Evolutionary conservation across 2,329 filamentous ascomycete genomes (phyloP).

Genomic region (Penicillium sp.): DNA sequence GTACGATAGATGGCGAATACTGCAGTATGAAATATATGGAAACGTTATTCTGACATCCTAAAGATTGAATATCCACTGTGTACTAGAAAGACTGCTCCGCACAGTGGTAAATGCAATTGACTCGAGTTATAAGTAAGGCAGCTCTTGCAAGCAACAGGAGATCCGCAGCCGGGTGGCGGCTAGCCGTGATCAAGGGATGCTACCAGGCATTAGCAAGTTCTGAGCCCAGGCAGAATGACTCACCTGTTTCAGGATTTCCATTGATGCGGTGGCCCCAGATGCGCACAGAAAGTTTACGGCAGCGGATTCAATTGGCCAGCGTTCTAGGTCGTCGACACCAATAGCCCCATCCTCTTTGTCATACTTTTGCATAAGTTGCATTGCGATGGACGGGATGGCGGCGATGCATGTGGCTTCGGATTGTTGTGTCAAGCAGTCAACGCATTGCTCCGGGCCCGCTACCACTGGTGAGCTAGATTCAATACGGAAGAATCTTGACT

Average conservation of each 20-base stretch:
- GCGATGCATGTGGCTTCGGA: neutral
- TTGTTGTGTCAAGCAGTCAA: neutral
- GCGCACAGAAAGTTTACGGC: constrained; percentile 3
- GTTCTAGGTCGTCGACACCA: constrained; percentile 27
- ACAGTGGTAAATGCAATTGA: neutral
- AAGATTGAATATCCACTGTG: too few relatives aligned
- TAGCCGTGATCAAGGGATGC: constrained; percentile 6
- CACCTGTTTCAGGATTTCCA: neutral
- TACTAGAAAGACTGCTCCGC: neutral
- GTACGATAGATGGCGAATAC: too few relatives aligned
- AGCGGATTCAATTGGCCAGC: constrained; percentile 7
- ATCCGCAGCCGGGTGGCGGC: neutral
- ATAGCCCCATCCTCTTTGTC: constrained; percentile 30
- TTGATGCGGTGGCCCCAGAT: constrained; percentile 1
- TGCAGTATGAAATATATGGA: too few relatives aligned
- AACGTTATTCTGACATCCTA: too few relatives aligned
- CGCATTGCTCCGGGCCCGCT: neutral
- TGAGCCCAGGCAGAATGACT: neutral
- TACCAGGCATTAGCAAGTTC: constrained; percentile 11
- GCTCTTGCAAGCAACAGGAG: constrained; percentile 7
- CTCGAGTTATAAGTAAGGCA: neutral
- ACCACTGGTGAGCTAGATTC: constrained; percentile 1
- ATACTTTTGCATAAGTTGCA: constrained; percentile 36
- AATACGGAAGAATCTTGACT: neutral
- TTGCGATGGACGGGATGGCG: constrained; percentile 26